Base-by-base conservation (phyloP, 768 basidiomycete species). In the Lepiota brunneoincarnata region DNA sequence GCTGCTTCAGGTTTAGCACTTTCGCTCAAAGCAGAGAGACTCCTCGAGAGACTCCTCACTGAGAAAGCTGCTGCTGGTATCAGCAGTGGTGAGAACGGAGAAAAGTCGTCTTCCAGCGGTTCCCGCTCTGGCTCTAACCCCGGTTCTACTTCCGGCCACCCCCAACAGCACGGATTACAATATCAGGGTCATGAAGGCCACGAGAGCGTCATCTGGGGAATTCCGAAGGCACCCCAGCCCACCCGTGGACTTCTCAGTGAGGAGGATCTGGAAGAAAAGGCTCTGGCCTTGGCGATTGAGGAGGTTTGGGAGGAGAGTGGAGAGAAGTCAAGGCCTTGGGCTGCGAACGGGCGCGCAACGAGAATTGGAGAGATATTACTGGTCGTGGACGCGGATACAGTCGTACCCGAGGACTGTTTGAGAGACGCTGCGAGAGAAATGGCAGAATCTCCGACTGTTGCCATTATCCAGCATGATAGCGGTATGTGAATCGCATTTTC, bases 391-490 rank as follows among this genome's bases (percentile, higher is more conserved):
- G 83, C 86, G 49, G 87, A 89, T 67, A 85, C 86, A 3, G 67
- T 87, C 48, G 84, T 88, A 4, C 89, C 91, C 4, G 87, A 87
- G 71, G 92, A 93, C 64, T 91, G 90, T 63, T 78, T 93, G 62
- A 75, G 90, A 34, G 91, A 93, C 67, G 93, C 92, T 1, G 91
- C 89, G 17, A 77, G 88, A 49, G 91, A 95, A 72, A 83, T 95
- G 74, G 69, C 75, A 26, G 82, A 82, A 58, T 86, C 81, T 59
- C 87, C 86, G 0, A 82, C 82, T 11, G 82, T 93, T 15, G 91
- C 83, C 2, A 91, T 96, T 67, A 82, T 96, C 49, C 93, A 94
- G 62, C 92, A 95, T 65, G 88, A 88, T 61, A 86, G 84, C 20
- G 88, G 74, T 75, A 35, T 1, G 72, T 67, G 20, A 26, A 37